A percentile compares a stretch with the other conserved stretches of the same genome.
Evolutionary conservation across 2,329 filamentous ascomycete genomes (phyloP).

Genomic region (Penicillium paneum): DNA sequence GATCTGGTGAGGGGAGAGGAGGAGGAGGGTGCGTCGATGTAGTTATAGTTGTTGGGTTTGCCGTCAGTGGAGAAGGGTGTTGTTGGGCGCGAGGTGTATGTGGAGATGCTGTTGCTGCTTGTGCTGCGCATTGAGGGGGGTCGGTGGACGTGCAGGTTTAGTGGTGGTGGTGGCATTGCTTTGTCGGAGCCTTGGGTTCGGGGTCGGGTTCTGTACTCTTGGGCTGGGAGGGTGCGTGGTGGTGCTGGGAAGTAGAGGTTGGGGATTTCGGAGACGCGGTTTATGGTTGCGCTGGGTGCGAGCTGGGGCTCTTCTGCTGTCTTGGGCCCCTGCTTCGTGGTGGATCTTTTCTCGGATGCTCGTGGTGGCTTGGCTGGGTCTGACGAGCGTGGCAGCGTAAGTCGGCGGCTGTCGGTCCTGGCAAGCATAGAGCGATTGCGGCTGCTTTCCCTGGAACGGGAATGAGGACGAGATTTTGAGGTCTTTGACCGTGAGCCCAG

Average conservation of each 20-base stretch:
- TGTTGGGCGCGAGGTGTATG: slow-evolving; percentile 15
- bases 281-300: slow-evolving; percentile 20
- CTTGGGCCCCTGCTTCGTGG: background rate
- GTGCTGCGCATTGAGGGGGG: slow-evolving; percentile 28
- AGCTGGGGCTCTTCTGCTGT: background rate
- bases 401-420: slow-evolving; percentile 9
- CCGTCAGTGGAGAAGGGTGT: slow-evolving; percentile 13
- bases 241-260: slow-evolving; percentile 19
- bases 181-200: slow-evolving; percentile 24
- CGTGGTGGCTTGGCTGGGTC: background rate
- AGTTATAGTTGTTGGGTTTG: background rate
- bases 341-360: background rate
- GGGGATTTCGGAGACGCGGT: slow-evolving; percentile 26
- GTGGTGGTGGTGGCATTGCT: slow-evolving; percentile 5
- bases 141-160: slow-evolving; percentile 10
- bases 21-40: slow-evolving; percentile 12
- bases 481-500: slow-evolving; percentile 17
- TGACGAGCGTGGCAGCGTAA: slow-evolving; percentile 1
- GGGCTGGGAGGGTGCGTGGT: slow-evolving; percentile 17
- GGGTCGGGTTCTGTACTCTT: slow-evolving; percentile 24
- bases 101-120: slow-evolving; percentile 22
- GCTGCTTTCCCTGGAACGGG: slow-evolving; percentile 17
- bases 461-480: slow-evolving; percentile 7
- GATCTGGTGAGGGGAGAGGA: slow-evolving; percentile 18
- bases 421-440: background rate